Percentiles rank a stretch among this genome's conserved stretches.
Conservation (phyloP, 495 filamentous ascomycete species). For the Tuber umbilicatum region DNA sequence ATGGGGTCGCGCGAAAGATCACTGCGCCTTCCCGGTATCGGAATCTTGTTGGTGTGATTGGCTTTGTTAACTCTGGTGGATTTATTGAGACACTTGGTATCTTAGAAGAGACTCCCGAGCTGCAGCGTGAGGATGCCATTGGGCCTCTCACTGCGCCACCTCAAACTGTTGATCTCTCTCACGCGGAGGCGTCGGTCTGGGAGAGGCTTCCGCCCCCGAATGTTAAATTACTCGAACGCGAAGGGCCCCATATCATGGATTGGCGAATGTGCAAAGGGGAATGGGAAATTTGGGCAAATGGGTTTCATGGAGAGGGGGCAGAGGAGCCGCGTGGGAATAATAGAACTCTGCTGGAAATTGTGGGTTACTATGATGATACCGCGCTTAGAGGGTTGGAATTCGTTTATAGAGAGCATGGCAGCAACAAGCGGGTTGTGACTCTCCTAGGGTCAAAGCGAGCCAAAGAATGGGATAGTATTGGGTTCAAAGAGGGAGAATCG, state of each 20-base stretch:
- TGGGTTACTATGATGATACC: slow-evolving; percentile 39
- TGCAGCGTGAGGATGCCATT: slow-evolving; percentile 11
- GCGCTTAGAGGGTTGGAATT: slow-evolving; percentile 40
- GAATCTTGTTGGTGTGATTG: slow-evolving; percentile 41
- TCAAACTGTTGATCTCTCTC: slow-evolving; percentile 36
- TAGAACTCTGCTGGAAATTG: slow-evolving; percentile 30
- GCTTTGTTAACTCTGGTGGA: slow-evolving; percentile 42
- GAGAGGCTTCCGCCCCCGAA: slow-evolving; percentile 31
- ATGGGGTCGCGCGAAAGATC: slow-evolving; percentile 38
- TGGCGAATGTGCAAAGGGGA: slow-evolving; percentile 40
- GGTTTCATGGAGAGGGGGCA: slow-evolving; percentile 29
- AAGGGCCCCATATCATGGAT: slow-evolving; percentile 37
- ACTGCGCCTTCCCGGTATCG: slow-evolving; percentile 26
- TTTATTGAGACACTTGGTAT: slow-evolving; percentile 43
- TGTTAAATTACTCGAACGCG: slow-evolving; percentile 35
- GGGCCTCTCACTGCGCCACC: slow-evolving; percentile 22
- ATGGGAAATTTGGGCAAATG: slow-evolving; percentile 41
- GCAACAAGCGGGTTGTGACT: slow-evolving; percentile 14
- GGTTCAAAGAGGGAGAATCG: slow-evolving; percentile 15
- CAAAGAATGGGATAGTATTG: slow-evolving; percentile 20
- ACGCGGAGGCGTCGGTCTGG: slow-evolving; percentile 42
- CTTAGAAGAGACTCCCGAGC: slow-evolving; percentile 35
- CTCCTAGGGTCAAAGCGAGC: slow-evolving; percentile 23
- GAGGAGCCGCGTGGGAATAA: slow-evolving; percentile 4
- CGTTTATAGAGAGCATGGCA: slow-evolving; percentile 29